Conservation (phyloP, 352 stramenopile species). For the Phytophthora fragariaefolia region DNA sequence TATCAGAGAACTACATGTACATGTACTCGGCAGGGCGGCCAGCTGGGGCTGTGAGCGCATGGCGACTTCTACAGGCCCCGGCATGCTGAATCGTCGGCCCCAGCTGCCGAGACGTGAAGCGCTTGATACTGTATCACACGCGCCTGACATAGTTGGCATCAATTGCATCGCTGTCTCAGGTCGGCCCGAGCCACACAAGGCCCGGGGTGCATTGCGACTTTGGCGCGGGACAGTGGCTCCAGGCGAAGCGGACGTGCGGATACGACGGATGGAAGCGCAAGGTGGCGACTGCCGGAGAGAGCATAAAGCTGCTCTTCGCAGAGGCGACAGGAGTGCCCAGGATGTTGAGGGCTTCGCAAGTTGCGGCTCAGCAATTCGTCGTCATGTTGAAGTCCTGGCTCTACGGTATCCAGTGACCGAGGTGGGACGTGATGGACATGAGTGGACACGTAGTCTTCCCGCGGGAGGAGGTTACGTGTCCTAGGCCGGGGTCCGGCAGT, state of each 20-base stretch:
- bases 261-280: constrained; percentile 14
- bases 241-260: constrained; percentile 11
- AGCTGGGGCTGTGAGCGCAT: not conserved
- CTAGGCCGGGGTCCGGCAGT: too few species aligned
- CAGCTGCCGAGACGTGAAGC: constrained; percentile 11
- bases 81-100: constrained; percentile 16
- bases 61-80: not conserved
- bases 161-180: too few species aligned
- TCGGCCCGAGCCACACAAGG: constrained; percentile 2
- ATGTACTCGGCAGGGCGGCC: too few species aligned
- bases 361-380: not conserved
- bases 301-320: not conserved
- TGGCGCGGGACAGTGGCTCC: constrained; percentile 10
- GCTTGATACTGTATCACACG: constrained; percentile 11
- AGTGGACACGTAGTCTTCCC: too few species aligned
- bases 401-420: constrained; percentile 18
- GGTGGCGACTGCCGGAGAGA: not conserved
- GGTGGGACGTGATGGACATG: constrained; percentile 6
- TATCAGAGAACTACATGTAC: not conserved
- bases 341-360: not conserved
- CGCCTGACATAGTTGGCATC: not conserved
- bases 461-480: too few species aligned
- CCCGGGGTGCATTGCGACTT: constrained; percentile 3
- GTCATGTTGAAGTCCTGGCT: constrained; percentile 13
- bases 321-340: not conserved